These are phyloP conservation scores for Davidsoniella australis DNA, from an alignment of 2,329 filamentous ascomycete species.

Conservation along the genomic window DNA sequence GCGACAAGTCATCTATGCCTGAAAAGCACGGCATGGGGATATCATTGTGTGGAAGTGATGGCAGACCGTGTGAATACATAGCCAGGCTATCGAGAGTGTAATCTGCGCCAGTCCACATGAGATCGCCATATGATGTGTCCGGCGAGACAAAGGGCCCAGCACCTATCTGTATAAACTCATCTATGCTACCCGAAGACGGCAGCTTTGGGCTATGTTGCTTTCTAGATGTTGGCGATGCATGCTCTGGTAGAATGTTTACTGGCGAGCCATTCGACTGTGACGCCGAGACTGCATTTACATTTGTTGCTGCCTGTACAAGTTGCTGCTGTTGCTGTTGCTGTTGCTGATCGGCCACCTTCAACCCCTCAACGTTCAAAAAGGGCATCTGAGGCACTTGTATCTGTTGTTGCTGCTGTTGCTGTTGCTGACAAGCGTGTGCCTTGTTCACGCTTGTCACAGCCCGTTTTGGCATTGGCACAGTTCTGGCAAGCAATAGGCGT, in stretches of 20 bases:
- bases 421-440: too few relatives aligned
- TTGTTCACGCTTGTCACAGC: constrained; percentile 24
- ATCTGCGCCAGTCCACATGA: constrained; percentile 25
- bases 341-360: constrained; percentile 3
- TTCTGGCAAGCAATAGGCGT: constrained; percentile 24
- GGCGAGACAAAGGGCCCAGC: constrained; percentile 20
- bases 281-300: neutral
- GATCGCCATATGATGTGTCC: constrained; percentile 26
- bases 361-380: constrained; percentile 23
- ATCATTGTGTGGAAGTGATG: constrained; percentile 21
- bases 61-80: constrained; percentile 18
- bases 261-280: neutral
- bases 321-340: neutral
- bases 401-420: neutral
- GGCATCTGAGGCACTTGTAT: constrained; percentile 17
- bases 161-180: constrained; percentile 26
- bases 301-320: neutral
- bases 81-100: constrained; percentile 27
- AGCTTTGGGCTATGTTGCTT: constrained; percentile 16
- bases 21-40: constrained; percentile 22
- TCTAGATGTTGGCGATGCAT: constrained; percentile 22
- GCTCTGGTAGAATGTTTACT: neutral
- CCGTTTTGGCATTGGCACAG: constrained; percentile 24
- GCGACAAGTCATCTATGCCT: constrained; percentile 26
- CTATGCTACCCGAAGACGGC: constrained; percentile 15